Conservation (phyloP, 1,139 yeast genomes). For the Yamadazyma diddensiae region DNA sequence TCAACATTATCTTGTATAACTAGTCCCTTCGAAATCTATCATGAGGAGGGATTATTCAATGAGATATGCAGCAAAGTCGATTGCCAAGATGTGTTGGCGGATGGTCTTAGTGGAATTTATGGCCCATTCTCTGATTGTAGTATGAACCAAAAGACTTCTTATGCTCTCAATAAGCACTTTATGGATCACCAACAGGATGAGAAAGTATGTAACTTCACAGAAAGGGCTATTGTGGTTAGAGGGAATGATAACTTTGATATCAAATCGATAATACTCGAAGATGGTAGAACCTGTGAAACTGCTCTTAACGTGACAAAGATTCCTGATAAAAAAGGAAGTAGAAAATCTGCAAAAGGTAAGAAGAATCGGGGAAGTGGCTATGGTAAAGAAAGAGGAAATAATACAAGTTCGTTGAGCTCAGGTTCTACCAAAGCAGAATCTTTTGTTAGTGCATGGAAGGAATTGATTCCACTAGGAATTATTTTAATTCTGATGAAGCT, state of each 20-base stretch:
- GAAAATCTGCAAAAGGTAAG: no score
- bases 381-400: not conserved
- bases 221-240: constrained; percentile 33
- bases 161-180: constrained; percentile 50
- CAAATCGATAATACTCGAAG: constrained; percentile 18
- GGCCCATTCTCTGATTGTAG: constrained; percentile 61
- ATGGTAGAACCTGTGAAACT: constrained; percentile 27
- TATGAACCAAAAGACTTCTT: constrained; percentile 48
- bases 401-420: not conserved
- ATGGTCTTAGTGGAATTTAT: constrained; percentile 50
- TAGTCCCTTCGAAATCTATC: constrained; percentile 27
- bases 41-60: constrained; percentile 34
- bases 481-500: not conserved
- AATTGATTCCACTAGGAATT: no score
- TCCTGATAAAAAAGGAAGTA: not conserved
- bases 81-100: constrained; percentile 48
- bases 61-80: constrained; percentile 49
- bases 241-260: constrained; percentile 21
- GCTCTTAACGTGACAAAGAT: constrained; percentile 3
- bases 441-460: not conserved
- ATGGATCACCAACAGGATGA: constrained; percentile 24
- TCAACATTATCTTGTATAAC: constrained; percentile 49
- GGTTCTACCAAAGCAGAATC: not conserved
- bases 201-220: constrained; percentile 35
- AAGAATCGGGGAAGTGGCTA: no score